A percentile compares a stretch with the other conserved stretches of the same genome.
These are phyloP conservation scores for Saksenaea oblongispora DNA, from an alignment of 371 early-diverging fungal species.

Conservation along the genomic window DNA sequence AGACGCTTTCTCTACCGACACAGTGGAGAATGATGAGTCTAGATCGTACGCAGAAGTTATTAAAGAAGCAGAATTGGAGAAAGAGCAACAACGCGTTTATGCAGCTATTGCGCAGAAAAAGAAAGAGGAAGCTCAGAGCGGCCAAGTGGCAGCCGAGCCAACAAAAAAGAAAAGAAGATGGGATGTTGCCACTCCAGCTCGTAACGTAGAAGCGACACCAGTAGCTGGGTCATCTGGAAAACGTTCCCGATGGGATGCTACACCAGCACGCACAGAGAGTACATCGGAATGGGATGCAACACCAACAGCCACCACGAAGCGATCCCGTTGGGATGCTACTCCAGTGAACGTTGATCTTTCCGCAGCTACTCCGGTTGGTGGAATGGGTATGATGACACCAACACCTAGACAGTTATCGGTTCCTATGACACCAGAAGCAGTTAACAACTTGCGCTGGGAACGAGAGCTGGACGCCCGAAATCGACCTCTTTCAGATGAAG, in stretches of 20 bases:
- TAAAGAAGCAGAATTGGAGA: conserved; percentile 83
- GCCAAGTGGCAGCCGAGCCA: conserved; percentile 35
- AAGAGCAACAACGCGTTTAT: conserved; percentile 72
- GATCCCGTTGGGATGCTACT: conserved; percentile 85
- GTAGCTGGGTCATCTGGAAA: conserved; percentile 37
- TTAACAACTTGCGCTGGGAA: conserved; percentile 77
- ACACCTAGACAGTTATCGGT: conserved; percentile 58
- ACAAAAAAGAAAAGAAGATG: conserved; percentile 76
- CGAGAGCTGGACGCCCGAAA: conserved; percentile 88
- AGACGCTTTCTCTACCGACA: conserved; percentile 76
- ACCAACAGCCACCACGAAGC: conserved; percentile 52
- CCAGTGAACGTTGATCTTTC: conserved; percentile 60
- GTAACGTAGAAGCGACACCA: conserved; percentile 71
- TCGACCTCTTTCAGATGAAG: conserved; percentile 85
- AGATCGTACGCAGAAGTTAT: conserved; percentile 87
- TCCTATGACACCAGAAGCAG: conserved; percentile 84
- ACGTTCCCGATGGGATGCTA: conserved; percentile 85
- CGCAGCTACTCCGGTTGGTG: conserved; percentile 77
- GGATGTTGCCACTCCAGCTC: conserved; percentile 83
- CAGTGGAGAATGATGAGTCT: conserved; percentile 42
- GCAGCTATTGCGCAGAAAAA: conserved; percentile 75
- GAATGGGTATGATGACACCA: conserved; percentile 77
- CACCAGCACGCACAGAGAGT: conserved; percentile 63
- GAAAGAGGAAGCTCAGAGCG: conserved; percentile 58
- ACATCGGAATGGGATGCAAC: conserved; percentile 72